Conservation (phyloP, 441 rosid species). For the Mallotus japonicus region DNA sequence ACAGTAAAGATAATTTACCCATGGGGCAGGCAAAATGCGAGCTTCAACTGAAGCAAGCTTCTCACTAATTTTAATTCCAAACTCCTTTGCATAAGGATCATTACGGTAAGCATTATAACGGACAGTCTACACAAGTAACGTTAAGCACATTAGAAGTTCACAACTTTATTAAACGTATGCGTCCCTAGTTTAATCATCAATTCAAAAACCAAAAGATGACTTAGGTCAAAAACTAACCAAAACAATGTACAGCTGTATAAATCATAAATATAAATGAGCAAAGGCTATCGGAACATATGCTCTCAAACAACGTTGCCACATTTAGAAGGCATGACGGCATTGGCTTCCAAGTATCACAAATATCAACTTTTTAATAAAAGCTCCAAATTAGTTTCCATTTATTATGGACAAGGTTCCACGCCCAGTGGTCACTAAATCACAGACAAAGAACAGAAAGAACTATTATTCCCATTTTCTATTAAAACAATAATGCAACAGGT, state of each 20-base stretch:
- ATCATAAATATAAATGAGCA: too few relatives aligned
- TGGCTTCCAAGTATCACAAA: background rate
- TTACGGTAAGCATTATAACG: conserved; percentile 58
- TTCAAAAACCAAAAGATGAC: background rate
- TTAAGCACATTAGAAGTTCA: conserved; percentile 12
- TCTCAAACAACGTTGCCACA: too few relatives aligned
- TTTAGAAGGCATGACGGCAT: background rate
- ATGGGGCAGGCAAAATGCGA: conserved; percentile 86
- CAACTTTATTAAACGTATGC: background rate
- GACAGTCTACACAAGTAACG: conserved; percentile 54
- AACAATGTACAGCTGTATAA: too few relatives aligned
- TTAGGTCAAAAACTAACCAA: background rate
- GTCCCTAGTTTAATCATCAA: background rate
- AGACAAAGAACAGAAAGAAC: background rate
- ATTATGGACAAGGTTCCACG: background rate
- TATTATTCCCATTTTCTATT: background rate
- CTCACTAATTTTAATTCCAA: conserved; percentile 81
- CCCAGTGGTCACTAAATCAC: background rate
- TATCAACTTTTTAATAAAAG: background rate
- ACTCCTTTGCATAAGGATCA: conserved; percentile 85
- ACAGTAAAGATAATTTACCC: conserved; percentile 42
- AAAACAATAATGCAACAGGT: background rate
- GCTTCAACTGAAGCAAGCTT: conserved; percentile 94
- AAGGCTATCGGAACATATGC: too few relatives aligned
- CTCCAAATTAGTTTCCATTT: background rate